These are phyloP conservation scores for Boletus coccyginus DNA, from an alignment of 768 basidiomycete species.

Conservation along the genomic window DNA sequence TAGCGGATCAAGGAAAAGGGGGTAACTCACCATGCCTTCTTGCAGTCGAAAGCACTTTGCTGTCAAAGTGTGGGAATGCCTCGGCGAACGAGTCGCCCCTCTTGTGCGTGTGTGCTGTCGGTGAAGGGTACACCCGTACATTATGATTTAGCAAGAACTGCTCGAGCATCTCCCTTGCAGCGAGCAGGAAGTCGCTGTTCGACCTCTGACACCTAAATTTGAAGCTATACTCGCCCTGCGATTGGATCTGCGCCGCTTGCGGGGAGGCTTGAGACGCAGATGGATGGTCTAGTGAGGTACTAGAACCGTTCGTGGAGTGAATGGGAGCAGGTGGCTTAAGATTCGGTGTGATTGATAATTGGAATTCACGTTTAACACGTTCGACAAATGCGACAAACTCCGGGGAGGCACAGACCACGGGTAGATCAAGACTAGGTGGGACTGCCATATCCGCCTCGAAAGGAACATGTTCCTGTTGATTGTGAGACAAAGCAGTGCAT, in stretches of 20 bases:
- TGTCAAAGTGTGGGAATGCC: constrained; percentile 95
- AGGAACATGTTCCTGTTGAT: constrained; percentile 85
- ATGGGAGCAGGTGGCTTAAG: constrained; percentile 47
- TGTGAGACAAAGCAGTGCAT: constrained; percentile 1
- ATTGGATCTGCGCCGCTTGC: constrained; percentile 19
- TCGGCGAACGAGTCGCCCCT: constrained; percentile 92
- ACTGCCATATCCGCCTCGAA: constrained; percentile 95
- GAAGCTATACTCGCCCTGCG: constrained; percentile 74
- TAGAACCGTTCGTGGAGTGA: constrained; percentile 44
- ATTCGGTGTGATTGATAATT: constrained; percentile 85
- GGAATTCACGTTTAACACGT: constrained; percentile 88
- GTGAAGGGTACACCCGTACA: constrained; percentile 77
- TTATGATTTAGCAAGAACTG: constrained; percentile 85
- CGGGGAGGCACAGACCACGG: constrained; percentile 67
- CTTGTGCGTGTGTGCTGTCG: constrained; percentile 76
- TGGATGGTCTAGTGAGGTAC: constrained; percentile 49
- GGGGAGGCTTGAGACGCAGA: constrained; percentile 19
- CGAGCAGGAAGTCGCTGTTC: constrained; percentile 89
- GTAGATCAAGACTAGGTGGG: constrained; percentile 78
- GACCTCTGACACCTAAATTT: constrained; percentile 95
- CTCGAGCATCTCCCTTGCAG: constrained; percentile 90
- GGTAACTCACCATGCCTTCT: constrained; percentile 54
- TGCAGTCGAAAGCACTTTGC: constrained; percentile 83
- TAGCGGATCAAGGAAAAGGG: constrained; percentile 16
- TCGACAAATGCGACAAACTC: constrained; percentile 88